Evolutionary conservation across 2,329 filamentous ascomycete species (phyloP), one percentile per base, ranked within the genome.

Genomic region (Alternaria gansuensis): DNA sequence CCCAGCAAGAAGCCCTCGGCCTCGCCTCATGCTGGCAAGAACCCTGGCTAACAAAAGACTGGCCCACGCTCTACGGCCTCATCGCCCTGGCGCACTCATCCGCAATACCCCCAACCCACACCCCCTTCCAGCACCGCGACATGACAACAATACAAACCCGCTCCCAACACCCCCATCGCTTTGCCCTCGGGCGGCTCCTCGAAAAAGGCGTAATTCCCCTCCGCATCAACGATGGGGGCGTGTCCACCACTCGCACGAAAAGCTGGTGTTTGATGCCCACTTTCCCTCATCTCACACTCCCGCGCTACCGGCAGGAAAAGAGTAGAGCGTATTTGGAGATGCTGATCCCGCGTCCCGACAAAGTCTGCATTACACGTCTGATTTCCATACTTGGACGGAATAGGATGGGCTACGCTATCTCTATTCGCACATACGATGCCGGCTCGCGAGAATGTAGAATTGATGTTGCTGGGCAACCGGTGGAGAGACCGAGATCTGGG

Each of bases 291-390:
- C 0, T 57, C 2, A 17, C 33, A 2, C 13, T 53, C 3, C 34
- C 49, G 3, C 0, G 4, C 0, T 57, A 10, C 7, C 41, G 17
- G 3, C 54, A 57, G 14, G 13, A 8, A 1, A 69, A 67, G 33
- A 49, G 36, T n/a, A 50, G 67, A 1, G 66, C 63, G 0, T 63
- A 44, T 31, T 64, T 69, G 29, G 62, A 63, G 5, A 68, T 72
- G 28, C 3, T 62, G 14, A 34, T 71, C 5, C 65, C 67, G 9
- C 43, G 53, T 33, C 59, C 51, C 0, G 17, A 59, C 23, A 31
- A 58, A 6, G 43, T 33, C 17, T 5, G 24, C 4, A 43, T 23
- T 2, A 2, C 1, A 4, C 17, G 7, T 2, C 41, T 23, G 1
- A 11, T 36, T 0, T 1, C 9, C 4, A 26, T 21, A 4, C 36